Evolutionary conservation across 306 rosid species (phyloP).

Genomic region (Quercus ilex): DNA sequence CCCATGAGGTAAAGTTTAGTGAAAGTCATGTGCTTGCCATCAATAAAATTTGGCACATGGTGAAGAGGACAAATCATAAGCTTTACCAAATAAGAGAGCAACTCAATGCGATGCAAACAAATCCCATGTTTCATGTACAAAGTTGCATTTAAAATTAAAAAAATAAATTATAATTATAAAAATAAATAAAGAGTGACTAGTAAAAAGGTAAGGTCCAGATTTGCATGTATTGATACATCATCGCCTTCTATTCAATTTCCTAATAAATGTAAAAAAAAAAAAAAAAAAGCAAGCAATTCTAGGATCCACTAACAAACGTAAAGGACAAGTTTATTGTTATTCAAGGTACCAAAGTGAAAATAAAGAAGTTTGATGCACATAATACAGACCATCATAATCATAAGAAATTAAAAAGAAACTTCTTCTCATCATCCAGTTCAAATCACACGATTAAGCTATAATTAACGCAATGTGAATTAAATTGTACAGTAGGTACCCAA

Average conservation of each 20-base stretch:
- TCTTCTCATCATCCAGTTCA: conserved; percentile 2
- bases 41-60: not conserved
- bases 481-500: not conserved
- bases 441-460: conserved; percentile 18
- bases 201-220: not conserved
- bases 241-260: not conserved
- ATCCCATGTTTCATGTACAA: not conserved
- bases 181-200: not conserved
- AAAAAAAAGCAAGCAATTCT: not conserved
- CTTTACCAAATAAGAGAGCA: not conserved
- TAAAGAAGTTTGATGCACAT: not conserved
- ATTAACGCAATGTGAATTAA: conserved; percentile 13
- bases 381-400: not conserved
- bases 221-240: not conserved
- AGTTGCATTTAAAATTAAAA: not conserved
- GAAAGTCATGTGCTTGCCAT: not conserved
- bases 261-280: too few species aligned
- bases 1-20: not conserved
- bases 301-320: not conserved
- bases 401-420: not conserved
- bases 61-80: not conserved
- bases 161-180: too few species aligned
- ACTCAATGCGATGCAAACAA: not conserved
- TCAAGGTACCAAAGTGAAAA: not conserved
- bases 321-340: not conserved